phyloP scores from a whole-genome alignment of 257 asterid genomes.

The Solanum microdontum region DNA sequence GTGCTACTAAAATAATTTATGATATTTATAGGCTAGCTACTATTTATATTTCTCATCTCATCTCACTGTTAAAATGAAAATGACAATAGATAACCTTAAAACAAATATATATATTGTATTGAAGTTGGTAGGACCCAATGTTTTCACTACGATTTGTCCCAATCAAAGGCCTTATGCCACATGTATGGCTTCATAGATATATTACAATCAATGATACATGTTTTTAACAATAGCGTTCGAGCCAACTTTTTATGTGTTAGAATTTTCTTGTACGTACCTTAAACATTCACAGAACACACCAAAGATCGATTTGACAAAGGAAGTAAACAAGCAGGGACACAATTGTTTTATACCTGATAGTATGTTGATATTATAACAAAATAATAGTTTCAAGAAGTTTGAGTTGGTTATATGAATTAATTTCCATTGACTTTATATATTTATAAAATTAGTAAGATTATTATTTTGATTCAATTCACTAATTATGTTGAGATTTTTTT shows the following conservation, averaged over 20 bases:
- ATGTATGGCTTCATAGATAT: neutral
- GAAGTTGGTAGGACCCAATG: neutral
- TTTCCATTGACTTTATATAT: neutral
- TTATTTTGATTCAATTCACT: neutral
- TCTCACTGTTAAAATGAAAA: neutral
- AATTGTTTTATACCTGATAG: neutral
- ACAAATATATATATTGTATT: neutral
- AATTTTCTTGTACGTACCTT: neutral
- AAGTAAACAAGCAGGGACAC: neutral
- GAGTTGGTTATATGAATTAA: neutral
- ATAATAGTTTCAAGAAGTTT: neutral
- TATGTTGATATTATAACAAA: neutral
- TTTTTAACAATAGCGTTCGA: too few relatives aligned
- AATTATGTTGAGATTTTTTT: too few relatives aligned
- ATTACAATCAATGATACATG: neutral
- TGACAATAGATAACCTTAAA: neutral
- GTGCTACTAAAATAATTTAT: neutral
- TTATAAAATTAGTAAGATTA: neutral
- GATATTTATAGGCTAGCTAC: neutral
- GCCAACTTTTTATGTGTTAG: neutral
- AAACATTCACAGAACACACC: neutral
- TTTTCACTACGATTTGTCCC: neutral
- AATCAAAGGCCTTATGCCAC: neutral
- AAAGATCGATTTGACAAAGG: neutral
- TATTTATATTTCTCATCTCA: neutral